These are phyloP conservation scores for Calonectria leucothoes DNA, from an alignment of 2,329 filamentous ascomycete species.

Conservation along the genomic window DNA sequence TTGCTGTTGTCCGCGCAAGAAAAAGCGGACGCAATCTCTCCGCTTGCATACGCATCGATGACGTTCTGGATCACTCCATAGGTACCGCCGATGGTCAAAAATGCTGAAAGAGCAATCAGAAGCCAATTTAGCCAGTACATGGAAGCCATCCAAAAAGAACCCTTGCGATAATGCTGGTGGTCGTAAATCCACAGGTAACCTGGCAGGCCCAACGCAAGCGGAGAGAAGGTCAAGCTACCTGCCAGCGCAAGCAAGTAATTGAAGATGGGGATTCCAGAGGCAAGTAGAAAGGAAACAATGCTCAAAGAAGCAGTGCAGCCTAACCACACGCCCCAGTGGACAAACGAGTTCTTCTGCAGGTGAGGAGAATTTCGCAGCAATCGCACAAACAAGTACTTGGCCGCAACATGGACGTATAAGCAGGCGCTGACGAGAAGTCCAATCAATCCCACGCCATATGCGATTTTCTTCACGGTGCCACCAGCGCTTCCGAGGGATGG, in stretches of 20 bases:
- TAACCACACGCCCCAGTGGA: constrained; percentile 52
- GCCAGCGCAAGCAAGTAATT: constrained; percentile 21
- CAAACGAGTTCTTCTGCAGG: constrained; percentile 47
- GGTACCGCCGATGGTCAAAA: constrained; percentile 54
- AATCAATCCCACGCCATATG: constrained; percentile 69
- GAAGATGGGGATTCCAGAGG: constrained; percentile 49
- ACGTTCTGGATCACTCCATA: constrained; percentile 62
- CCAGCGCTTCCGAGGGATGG: constrained; percentile 72
- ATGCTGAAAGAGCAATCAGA: constrained; percentile 49
- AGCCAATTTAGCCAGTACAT: constrained; percentile 49
- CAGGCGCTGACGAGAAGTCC: constrained; percentile 31
- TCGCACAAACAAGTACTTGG: constrained; percentile 55
- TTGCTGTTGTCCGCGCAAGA: constrained; percentile 58
- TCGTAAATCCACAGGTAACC: constrained; percentile 52
- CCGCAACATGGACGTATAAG: constrained; percentile 30
- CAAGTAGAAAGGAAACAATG: constrained; percentile 46
- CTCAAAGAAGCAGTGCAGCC: constrained; percentile 45
- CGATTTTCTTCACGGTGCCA: constrained; percentile 67
- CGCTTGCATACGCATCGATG: constrained; percentile 61
- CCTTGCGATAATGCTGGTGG: constrained; percentile 46
- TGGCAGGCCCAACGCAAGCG: constrained; percentile 48
- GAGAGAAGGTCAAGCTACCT: constrained; percentile 48
- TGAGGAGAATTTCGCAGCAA: constrained; percentile 51
- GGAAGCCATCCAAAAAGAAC: constrained; percentile 37
- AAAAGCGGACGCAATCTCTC: constrained; percentile 58